Conservation (phyloP, 2,329 filamentous ascomycete species). For the Fusarium tupiense region DNA sequence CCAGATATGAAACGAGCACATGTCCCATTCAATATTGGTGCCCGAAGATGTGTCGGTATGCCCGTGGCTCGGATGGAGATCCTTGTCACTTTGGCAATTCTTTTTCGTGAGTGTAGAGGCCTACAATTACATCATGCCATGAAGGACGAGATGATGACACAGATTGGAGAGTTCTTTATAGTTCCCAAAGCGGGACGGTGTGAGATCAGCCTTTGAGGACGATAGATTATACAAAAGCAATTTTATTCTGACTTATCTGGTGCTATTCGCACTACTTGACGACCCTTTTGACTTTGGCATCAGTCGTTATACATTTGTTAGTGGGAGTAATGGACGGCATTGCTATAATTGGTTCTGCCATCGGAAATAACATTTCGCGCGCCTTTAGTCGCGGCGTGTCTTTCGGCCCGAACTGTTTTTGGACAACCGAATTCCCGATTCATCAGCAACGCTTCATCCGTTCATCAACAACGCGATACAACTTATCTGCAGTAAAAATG, state of each 20-base stretch:
- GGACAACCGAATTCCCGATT: not conserved
- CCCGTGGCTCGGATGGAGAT: slow-evolving; percentile 14
- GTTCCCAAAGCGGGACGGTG: not conserved
- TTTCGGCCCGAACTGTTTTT: not conserved
- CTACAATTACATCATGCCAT: not conserved
- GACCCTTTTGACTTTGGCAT: too few species aligned
- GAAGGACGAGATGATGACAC: not conserved
- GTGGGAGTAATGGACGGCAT: too few species aligned
- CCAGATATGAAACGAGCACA: not conserved
- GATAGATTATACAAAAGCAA: not conserved
- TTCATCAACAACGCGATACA: not conserved
- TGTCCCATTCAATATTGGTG: slow-evolving; percentile 2
- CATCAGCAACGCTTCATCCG: not conserved
- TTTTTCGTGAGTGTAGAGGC: not conserved
- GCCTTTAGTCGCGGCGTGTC: not conserved
- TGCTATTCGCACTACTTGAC: too few species aligned
- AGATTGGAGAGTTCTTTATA: slow-evolving; percentile 1
- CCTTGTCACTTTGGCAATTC: not conserved
- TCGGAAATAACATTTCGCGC: not conserved
- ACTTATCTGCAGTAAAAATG: not conserved
- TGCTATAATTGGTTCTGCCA: too few species aligned
- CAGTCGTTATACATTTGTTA: too few species aligned
- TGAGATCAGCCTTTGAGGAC: rapidly evolving
- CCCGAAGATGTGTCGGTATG: slow-evolving; percentile 7
- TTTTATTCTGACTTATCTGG: rapidly evolving